Conservation (phyloP, 2,329 filamentous ascomycete species). For the Ophidiomyces ophidiicola region DNA sequence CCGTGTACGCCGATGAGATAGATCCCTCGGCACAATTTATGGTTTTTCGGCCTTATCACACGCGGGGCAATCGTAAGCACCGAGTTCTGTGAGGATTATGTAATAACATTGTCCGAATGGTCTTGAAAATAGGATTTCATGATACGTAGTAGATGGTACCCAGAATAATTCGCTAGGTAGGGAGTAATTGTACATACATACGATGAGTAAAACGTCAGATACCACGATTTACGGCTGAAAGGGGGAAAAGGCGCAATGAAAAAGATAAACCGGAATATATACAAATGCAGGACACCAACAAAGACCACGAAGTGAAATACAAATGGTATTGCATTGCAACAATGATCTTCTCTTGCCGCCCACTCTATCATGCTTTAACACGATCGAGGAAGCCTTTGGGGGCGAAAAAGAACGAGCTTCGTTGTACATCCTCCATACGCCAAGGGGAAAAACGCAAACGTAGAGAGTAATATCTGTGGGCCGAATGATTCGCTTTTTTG, state of each 20-base stretch:
- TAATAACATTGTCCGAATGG: too few species aligned
- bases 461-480: too few species aligned
- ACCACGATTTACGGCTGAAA: constrained; percentile 8
- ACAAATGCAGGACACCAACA: constrained; percentile 5
- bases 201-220: constrained; percentile 7
- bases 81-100: too few species aligned
- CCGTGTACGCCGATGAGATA: too few species aligned
- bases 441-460: constrained; percentile 4
- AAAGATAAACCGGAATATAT: constrained; percentile 8
- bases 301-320: constrained; percentile 4
- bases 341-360: constrained; percentile 6
- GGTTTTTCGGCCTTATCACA: too few species aligned
- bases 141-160: too few species aligned
- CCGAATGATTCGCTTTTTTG: constrained; percentile 3
- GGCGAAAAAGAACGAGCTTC: constrained; percentile 1
- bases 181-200: too few species aligned
- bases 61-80: too few species aligned
- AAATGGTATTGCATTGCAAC: constrained; percentile 6
- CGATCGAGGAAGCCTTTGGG: not conserved
- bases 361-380: constrained; percentile 3
- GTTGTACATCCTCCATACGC: constrained; percentile 8
- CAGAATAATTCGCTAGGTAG: too few species aligned
- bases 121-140: too few species aligned
- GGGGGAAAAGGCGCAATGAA: not conserved
- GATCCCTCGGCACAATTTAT: too few species aligned